Evolutionary conservation across 129 eudicot species (phyloP), one percentile per base, ranked within the genome.

Genomic region (Calendula officinalis): DNA sequence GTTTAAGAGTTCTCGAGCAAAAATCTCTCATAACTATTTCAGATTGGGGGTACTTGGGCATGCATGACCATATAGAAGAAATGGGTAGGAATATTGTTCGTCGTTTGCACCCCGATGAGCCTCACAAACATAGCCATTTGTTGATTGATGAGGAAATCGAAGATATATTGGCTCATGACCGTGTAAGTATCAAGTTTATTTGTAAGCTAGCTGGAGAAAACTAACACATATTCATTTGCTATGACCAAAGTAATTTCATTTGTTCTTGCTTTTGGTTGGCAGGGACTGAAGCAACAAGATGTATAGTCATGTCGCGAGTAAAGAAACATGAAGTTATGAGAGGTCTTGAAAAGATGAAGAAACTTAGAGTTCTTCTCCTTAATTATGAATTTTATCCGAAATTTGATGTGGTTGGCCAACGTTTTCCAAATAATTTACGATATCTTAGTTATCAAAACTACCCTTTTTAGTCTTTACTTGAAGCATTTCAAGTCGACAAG

Each of bases 11-110:
- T 57, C 63, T 61, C 27, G 16, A 43, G 38, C 52, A 44, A 8
- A 61, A 22, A 27, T 61, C 40, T 27, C 50, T 61, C 6, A 22
- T 61, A 61, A 61, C 12, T 22, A 41, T 43, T 43, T 61, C 53
- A 6, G 39, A 43, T 41, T 2, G 3, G 41, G 11, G 38, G 22
- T 0, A 3, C 9, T 22, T 43, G 52, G 1, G 39, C 39, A 5
- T 27, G n/a, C 46, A 57, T 43, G 67, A 61, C 12, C 67, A 61
- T 61, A 42, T 61, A 16, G 52, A 61, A 42, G 52, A 61, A 61
- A 27, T 43, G 53, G 67, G 67, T 2, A 5, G 38, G 40, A 32
- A 61, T 42, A 27, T 42, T 11, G 66, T 41, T 41, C 38, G 22
- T 27, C 39, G 39, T 60, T 9, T 60, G 10, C 9, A 60, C 39